Base-by-base conservation (phyloP, 2,329 filamentous ascomycete genomes). In the Juglanconis juglandina region DNA sequence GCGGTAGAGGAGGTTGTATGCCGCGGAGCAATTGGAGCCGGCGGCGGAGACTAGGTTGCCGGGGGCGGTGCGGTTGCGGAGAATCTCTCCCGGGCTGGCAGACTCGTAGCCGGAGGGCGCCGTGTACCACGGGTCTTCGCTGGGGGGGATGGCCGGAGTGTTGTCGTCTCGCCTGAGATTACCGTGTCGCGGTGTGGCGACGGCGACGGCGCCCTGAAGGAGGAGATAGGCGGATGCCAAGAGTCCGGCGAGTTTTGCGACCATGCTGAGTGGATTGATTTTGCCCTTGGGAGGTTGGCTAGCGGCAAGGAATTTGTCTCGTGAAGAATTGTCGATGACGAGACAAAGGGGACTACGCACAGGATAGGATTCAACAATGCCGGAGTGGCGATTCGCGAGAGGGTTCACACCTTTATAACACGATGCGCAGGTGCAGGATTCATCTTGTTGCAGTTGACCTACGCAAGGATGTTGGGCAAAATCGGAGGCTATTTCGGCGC, bases 1-100 rank as follows among this genome's bases (percentile, higher is more conserved):
- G 13, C 73, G 70, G 57, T 72, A 76, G 1, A 76, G 67, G 17
- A 76, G 69, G 13, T 75, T 68, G 42, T 72, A 74, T 0, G 67
- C 68, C 2, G 53, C 52, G 4, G 59, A 61, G 59, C 59, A 60
- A 24, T 60, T 55, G 41, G 32, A 30, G 2, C 58, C 58, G 5
- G 46, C 58, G 32, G 42, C 10, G 8, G 37, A 5, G 9, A 44
- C 33, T 32, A 60, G 41, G 8, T 44, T 30, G 1, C 50, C 50
- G 13, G 47, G 37, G 11, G 58, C 58, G 8, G 58, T 60, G 14
- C 58, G 52, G 58, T 56, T 60, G 46, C 58, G 58, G n/a, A 60
- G 51, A 11, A 60, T 41, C 2, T 41, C 48, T 3, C 58, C 58
- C 13, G 58, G 58, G 9, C 46, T 46, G n/a, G 47, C 32, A 10